Percentiles rank a stretch among this genome's conserved stretches.
Conservation (phyloP, 2,329 filamentous ascomycete species). For the Onygenales sp. region DNA sequence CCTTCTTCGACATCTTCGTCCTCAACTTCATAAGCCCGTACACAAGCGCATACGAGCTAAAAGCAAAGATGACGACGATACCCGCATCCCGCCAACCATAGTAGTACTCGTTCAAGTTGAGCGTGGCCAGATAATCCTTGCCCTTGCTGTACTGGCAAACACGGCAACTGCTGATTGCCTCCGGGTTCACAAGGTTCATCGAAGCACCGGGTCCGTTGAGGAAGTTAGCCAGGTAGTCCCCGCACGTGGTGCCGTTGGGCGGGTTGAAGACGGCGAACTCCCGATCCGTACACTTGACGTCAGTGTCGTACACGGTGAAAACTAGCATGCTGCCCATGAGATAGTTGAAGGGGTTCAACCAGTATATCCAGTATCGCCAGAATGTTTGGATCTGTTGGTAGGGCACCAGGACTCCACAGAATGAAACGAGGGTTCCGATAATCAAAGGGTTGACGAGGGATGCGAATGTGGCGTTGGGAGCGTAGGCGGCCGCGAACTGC, state of each 20-base stretch:
- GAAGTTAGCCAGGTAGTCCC: conserved; percentile 47
- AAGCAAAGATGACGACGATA: conserved; percentile 48
- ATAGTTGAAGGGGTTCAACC: conserved; percentile 53
- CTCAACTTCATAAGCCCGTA: conserved; percentile 32
- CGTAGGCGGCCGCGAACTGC: conserved; percentile 71
- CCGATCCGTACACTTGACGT: conserved; percentile 37
- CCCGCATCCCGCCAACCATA: conserved; percentile 59
- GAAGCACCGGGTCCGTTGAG: conserved; percentile 34
- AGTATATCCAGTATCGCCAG: conserved; percentile 60
- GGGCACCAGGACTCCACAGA: conserved; percentile 62
- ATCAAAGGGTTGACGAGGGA: conserved; percentile 67
- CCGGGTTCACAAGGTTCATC: conserved; percentile 50
- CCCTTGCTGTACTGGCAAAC: conserved; percentile 54
- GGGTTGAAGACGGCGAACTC: conserved; percentile 43
- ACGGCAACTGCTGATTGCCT: conserved; percentile 44
- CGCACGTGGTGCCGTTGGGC: conserved; percentile 43
- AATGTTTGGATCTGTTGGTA: conserved; percentile 55
- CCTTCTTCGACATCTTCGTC: conserved; percentile 29
- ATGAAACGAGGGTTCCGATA: conserved; percentile 60
- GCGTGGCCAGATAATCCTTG: conserved; percentile 48
- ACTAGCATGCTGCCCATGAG: conserved; percentile 48
- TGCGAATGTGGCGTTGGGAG: conserved; percentile 56
- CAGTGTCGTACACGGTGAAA: conserved; percentile 41
- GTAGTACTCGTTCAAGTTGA: conserved; percentile 53
- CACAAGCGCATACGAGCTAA: conserved; percentile 45